phyloP scores from a whole-genome alignment of 805 yeast species.

The Deakozyma indianensis region DNA sequence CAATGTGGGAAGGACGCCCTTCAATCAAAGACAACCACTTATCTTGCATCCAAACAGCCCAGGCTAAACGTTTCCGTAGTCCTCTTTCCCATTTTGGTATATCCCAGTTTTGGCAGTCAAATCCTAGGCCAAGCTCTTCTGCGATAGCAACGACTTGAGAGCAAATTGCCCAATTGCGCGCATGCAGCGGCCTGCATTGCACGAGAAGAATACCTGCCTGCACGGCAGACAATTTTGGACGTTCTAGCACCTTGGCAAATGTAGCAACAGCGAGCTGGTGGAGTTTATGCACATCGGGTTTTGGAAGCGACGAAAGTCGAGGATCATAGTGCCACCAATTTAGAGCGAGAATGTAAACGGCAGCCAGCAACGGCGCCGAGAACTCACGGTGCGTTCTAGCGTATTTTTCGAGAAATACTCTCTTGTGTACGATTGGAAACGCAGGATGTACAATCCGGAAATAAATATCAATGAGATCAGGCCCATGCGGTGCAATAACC shows the following conservation, averaged over 20 bases:
- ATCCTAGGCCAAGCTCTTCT: conserved; percentile 80
- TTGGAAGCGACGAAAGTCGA: conserved; percentile 54
- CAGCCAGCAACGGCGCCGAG: conserved; percentile 80
- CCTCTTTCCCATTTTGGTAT: conserved; percentile 94
- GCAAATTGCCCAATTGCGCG: conserved; percentile 71
- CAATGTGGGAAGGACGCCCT: conserved; percentile 72
- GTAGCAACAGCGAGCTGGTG: conserved; percentile 53
- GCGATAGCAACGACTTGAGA: conserved; percentile 79
- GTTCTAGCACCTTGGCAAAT: conserved; percentile 57
- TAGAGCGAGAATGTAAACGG: conserved; percentile 76
- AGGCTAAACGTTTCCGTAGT: conserved; percentile 70
- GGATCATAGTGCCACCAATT: conserved; percentile 94
- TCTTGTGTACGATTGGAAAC: conserved; percentile 81
- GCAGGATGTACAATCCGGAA: conserved; percentile 82
- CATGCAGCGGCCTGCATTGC: conserved; percentile 37
- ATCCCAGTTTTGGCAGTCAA: conserved; percentile 86
- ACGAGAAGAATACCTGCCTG: conserved; percentile 28
- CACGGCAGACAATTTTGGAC: conserved; percentile 74
- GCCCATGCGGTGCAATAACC: conserved; percentile 87
- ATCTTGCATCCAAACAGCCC: conserved; percentile 91
- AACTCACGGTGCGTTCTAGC: conserved; percentile 82
- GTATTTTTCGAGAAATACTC: conserved; percentile 83
- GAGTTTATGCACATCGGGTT: conserved; percentile 62
- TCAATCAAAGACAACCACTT: conserved; percentile 80
- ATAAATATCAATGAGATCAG: conserved; percentile 49